These are phyloP conservation scores for Peniophora sp. DNA, from an alignment of 1,284 basidiomycete species.

Conservation along the genomic window DNA sequence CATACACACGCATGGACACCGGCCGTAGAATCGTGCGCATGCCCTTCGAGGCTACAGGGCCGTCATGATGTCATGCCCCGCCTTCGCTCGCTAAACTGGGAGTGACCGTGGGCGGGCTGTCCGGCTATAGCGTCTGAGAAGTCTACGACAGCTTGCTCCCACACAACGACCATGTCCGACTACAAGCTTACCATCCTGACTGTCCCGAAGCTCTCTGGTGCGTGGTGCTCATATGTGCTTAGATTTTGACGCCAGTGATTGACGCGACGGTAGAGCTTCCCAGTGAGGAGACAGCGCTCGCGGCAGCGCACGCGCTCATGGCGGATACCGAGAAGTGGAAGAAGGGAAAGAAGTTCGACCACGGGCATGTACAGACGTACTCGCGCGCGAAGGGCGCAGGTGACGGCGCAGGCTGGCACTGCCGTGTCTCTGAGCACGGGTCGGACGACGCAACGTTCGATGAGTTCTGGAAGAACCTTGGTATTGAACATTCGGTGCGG, in stretches of 20 bases:
- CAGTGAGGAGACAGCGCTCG: constrained; percentile 46
- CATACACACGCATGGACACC: no score
- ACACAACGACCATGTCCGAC: not conserved
- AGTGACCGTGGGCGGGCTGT: no score
- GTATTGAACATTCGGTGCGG: constrained; percentile 54
- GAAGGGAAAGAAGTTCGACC: constrained; percentile 51
- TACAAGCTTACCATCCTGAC: not conserved
- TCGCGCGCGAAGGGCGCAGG: constrained; percentile 39
- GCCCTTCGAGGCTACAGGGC: no score
- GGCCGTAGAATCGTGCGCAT: no score
- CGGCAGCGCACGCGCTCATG: constrained; percentile 46
- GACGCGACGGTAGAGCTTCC: constrained; percentile 40
- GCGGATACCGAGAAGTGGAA: constrained; percentile 54
- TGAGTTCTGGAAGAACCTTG: constrained; percentile 61
- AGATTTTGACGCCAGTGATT: not conserved
- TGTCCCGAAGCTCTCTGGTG: constrained; percentile 1
- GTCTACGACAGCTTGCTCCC: no score
- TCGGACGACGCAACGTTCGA: constrained; percentile 60
- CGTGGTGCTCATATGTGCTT: constrained; percentile 3
- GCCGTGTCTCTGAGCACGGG: constrained; percentile 59
- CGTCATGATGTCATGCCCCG: no score
- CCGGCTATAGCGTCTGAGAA: no score
- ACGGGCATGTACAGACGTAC: constrained; percentile 46
- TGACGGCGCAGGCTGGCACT: constrained; percentile 59
- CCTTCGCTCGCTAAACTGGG: no score